A percentile compares a stretch with the other conserved stretches of the same genome.
phyloP scores from a whole-genome alignment of 2,329 filamentous ascomycete species.

The Claviceps spartinae region DNA sequence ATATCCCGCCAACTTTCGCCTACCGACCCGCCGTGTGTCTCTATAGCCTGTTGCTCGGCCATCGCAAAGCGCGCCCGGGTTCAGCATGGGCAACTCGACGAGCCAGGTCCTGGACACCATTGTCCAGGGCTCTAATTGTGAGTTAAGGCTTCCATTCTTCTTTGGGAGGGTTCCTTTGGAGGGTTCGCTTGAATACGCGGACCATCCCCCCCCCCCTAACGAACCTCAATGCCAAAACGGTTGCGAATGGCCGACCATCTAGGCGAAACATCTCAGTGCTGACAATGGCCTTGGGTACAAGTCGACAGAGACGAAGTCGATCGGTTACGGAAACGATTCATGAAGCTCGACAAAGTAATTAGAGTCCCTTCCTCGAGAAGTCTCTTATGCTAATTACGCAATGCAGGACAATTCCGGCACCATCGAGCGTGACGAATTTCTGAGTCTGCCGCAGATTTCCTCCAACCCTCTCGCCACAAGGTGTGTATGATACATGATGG shows the following conservation, averaged over 20 bases:
- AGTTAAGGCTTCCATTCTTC: slow-evolving; percentile 7
- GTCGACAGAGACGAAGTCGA: slow-evolving; percentile 97
- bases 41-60: neutral
- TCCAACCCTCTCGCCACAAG: slow-evolving; percentile 94
- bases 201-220: too few species aligned
- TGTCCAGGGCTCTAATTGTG: slow-evolving; percentile 93
- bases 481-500: slow-evolving; percentile 28
- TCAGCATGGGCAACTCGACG: slow-evolving; percentile 52
- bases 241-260: too few species aligned
- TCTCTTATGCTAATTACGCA: neutral
- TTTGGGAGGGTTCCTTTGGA: too few species aligned
- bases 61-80: neutral
- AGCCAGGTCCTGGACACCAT: slow-evolving; percentile 83
- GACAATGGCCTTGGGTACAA: slow-evolving; percentile 22
- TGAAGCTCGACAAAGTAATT: slow-evolving; percentile 91
- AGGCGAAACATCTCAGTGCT: neutral
- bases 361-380: neutral
- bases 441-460: slow-evolving; percentile 91
- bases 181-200: too few species aligned
- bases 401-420: slow-evolving; percentile 87
- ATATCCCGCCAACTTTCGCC: neutral
- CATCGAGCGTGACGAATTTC: slow-evolving; percentile 96
- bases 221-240: too few species aligned
- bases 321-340: slow-evolving; percentile 88
- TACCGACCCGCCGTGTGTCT: neutral